Base-by-base conservation (phyloP, 768 basidiomycete genomes). In the Tricholoma bakamatsutake region DNA sequence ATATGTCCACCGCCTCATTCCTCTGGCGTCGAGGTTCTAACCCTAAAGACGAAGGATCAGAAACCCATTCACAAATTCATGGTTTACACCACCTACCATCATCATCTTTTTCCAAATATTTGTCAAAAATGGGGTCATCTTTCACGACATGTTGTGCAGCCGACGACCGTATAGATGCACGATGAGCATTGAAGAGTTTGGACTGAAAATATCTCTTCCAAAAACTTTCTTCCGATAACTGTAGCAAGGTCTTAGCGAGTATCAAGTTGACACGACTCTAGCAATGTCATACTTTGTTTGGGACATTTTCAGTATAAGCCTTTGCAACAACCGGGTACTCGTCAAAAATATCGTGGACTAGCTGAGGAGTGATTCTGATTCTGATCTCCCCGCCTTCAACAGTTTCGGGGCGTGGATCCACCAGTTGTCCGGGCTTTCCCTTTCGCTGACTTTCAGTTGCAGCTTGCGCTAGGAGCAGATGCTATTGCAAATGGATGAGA, bases 171-270 rank as follows among this genome's bases (percentile, higher is more conserved):
- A 93, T 93, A 28, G 91, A 94, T 8, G 94, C 95, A 12, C 94
- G 86, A 69, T 98, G 93, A 2, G 89, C 87, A 66, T 98, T 91
- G 79, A 97, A 98, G 11, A 99, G 77, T 65, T 90, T 94, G 28
- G 93, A 96, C 64, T 92, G 89, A 69, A 99, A 97, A 74, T 98
- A 99, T 48, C 97, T 84, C 64, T 84, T 87, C 97, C 97, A 99
- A 67, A 99, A 99, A 64, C 90, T 87, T 56, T 85, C 86, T 71
- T 98, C 93, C 21, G 85, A 81, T 47, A 98, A 79, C 93, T 98
- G 59, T 50, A 39, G 13, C 21, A 48, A 37, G 21, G 34, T 13
- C 34, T 53, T 56, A 8, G 56, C 46, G 21, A 40, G 31, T 13
- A n/a, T 35, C 52, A 58, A 35, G 37, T 48, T 13, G 54, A 52